Evolutionary conservation across 108 stramenopile genomes (phyloP), one percentile per base, ranked within the genome.

Genomic region (Cyclotella choctawhatcheeana): DNA sequence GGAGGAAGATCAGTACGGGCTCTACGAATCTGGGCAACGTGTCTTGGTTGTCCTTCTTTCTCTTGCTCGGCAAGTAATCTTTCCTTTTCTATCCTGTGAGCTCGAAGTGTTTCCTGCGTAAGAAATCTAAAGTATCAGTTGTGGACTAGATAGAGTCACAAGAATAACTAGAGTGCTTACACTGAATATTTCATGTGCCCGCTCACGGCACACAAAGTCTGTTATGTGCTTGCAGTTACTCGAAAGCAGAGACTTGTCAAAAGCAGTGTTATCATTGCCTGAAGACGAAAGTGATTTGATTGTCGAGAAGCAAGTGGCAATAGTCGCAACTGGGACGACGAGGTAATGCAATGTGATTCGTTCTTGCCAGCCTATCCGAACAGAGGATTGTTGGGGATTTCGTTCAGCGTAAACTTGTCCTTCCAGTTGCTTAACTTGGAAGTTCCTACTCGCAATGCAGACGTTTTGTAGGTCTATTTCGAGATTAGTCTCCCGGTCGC

Each of bases 21-120:
- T 35, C 91, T 76, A 14, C 93, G 91, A 84, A 94, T 94, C 62
- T 90, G 89, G 34, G 88, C 64, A 43, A 94, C 88, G 32, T 88
- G 87, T 64, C 89, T 76, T 1, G 93, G 93, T 44, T 85, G 78
- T 14, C 77, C 82, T 43, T 85, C 78, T 30, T 85, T 73, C 29
- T 92, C 93, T 27, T 82, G 75, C 31, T 78, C 76, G 10, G 83
- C 73, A 47, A 71, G 58, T 6, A 71, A 22, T 31, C 65, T 58
- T 30, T 66, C 77, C 61, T 79, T 79, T 44, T 77, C 76, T 54
- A 62, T 33, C 31, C 69, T 76, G 32, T 77, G 69, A 27, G 43
- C 32, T 2, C 64, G 70, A 33, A 81, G 52, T 0, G 47, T 70
- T 59, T 74, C 59, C 78, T 75, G 59, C 16, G 16, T 16, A 37